These are phyloP conservation scores for Fusarium bulbicola DNA, from an alignment of 2,329 filamentous ascomycete species.

Conservation along the genomic window DNA sequence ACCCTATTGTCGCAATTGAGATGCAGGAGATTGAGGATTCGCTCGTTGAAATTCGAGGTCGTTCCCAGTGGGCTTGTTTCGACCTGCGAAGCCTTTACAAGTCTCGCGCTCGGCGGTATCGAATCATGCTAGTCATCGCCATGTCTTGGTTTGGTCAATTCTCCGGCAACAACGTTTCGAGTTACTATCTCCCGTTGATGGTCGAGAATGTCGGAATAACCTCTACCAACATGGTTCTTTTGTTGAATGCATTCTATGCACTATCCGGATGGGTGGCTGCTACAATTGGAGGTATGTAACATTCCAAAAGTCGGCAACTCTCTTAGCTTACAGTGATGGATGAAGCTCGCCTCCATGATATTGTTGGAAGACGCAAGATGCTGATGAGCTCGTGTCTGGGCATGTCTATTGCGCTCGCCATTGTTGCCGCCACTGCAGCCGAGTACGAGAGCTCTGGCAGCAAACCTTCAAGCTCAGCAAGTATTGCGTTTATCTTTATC, in stretches of 20 bases:
- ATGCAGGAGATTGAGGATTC: neutral
- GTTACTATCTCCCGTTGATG: neutral
- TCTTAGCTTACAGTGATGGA: accelerated
- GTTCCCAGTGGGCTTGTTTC: neutral
- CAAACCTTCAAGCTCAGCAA: neutral
- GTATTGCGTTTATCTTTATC: neutral
- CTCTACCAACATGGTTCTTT: neutral
- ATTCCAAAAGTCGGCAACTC: accelerated
- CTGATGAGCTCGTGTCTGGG: neutral
- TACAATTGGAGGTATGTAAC: neutral
- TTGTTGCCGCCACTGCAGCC: neutral
- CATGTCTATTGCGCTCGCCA: neutral
- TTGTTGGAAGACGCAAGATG: neutral
- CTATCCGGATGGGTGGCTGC: neutral
- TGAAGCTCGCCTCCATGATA: neutral
- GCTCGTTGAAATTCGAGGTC: neutral
- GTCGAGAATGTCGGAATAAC: neutral
- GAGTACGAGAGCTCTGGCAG: neutral
- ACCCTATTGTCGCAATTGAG: neutral
- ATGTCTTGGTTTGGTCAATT: neutral
- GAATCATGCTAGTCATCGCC: neutral
- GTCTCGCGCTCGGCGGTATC: neutral
- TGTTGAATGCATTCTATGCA: neutral
- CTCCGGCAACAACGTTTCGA: neutral
- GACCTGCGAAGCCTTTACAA: neutral